Base-by-base conservation (phyloP, 225 moss, liverwort and hornwort genomes). In the Pseudoscleropodium purum region DNA sequence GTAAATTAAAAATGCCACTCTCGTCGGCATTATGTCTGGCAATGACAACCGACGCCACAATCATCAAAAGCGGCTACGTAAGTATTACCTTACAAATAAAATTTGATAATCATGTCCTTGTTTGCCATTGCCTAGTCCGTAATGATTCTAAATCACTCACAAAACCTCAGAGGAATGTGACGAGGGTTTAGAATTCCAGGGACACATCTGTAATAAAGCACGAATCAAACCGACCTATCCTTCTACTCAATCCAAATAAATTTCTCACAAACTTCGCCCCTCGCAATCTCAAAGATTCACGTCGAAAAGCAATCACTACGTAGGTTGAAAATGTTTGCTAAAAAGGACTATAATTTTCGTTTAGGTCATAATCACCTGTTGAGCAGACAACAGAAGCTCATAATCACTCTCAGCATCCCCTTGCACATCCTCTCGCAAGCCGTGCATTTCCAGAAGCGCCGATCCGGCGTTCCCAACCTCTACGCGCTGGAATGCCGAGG, bases 401-500 rank as follows among this genome's bases (percentile, higher is more conserved):
- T 90, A 94, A 47, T 90, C 90, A 62, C 70, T 82, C 36, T 92
- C 92, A 16, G 84, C 54, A 52, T 91, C 75, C 52, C 89, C 92
- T 25, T 70, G 84, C 83, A 19, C 81, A 21, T 87, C 90, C 62
- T 91, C 94, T 16, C 91, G 86, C 60, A 94, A 54, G 56, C 94
- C 94, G 77, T 86, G 88, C 60, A 94, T 90, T 78, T 94, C 94
- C 81, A 94, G 79, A 75, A 94, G 84, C 76, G 90, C 91, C 84
- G 94, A 92, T 39, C 94, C 94, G 6, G 92, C 94, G n/a, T 94
- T 94, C 81, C 88, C 81, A 82, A 94, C 73, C 82, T 91, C 82
- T 73, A 94, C 84, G 9, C 86, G 84, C n/a, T 84, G 51, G 81
- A 94, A 94, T 23, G 91, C 90, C 65, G 90, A 88, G 23, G 94